phyloP scores from a whole-genome alignment of 2,329 filamentous ascomycete genomes.

The Fusarium floridanum region DNA sequence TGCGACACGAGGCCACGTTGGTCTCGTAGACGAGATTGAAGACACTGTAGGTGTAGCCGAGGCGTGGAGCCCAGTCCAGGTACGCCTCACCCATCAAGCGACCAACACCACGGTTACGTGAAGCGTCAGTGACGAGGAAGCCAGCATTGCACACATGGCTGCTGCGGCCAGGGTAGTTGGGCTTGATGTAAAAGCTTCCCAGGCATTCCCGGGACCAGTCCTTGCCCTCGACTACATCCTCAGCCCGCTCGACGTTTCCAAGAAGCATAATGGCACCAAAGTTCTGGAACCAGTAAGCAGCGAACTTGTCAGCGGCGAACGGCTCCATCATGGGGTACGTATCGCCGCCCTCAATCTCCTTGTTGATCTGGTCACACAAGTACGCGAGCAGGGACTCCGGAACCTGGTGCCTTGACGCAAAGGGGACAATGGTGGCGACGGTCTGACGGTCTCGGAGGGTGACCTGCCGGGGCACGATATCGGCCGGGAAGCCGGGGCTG shows the following conservation, averaged over 20 bases:
- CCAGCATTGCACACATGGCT: constrained; percentile 92
- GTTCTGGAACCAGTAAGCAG: constrained; percentile 90
- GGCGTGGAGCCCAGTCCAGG: constrained; percentile 82
- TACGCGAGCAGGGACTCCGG: constrained; percentile 81
- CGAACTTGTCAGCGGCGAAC: constrained; percentile 80
- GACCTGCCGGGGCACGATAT: constrained; percentile 80
- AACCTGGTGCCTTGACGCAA: constrained; percentile 82
- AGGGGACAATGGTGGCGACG: constrained; percentile 85
- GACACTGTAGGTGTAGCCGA: constrained; percentile 90
- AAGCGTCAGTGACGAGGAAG: constrained; percentile 80
- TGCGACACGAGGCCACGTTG: constrained; percentile 88
- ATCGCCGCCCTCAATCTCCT: constrained; percentile 91
- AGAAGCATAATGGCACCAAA: constrained; percentile 91
- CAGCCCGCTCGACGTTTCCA: constrained; percentile 75
- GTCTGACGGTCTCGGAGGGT: constrained; percentile 87
- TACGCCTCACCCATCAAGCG: constrained; percentile 82
- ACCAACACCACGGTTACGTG: constrained; percentile 80
- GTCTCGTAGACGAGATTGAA: constrained; percentile 97
- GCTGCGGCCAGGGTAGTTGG: constrained; percentile 91
- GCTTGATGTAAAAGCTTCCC: constrained; percentile 94
- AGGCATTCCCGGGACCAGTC: constrained; percentile 87
- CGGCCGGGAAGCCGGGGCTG: constrained; percentile 73
- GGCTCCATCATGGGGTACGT: constrained; percentile 90
- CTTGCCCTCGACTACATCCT: constrained; percentile 68
- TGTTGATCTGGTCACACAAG: constrained; percentile 85